Evolutionary conservation across 441 rosid species (phyloP).

Genomic region (Corymbia citriodora): DNA sequence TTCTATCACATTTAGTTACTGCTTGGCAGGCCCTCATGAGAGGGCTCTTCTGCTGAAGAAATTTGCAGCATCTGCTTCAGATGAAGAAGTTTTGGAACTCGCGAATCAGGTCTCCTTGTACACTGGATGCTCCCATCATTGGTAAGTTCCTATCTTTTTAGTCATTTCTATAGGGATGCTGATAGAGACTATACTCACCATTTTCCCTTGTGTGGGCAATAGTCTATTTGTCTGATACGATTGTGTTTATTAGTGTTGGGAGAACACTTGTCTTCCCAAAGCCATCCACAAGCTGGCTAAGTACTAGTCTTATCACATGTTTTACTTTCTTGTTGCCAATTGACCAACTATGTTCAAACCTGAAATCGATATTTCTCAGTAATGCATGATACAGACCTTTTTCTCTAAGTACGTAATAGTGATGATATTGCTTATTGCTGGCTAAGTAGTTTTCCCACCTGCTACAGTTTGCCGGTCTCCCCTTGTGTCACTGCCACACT

Average conservation of each 20-base stretch:
- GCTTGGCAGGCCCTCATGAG: slow-evolving; percentile 66
- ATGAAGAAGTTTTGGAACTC: slow-evolving; percentile 52
- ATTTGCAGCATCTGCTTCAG: slow-evolving; percentile 50
- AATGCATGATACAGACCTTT: background rate
- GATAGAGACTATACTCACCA: background rate
- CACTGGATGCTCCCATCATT: slow-evolving; percentile 80
- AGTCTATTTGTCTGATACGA: background rate
- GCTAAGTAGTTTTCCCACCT: background rate
- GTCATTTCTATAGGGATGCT: background rate
- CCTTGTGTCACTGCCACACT: background rate
- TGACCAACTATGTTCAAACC: background rate
- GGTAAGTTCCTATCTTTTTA: slow-evolving; percentile 29
- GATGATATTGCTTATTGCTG: background rate
- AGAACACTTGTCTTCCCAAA: background rate
- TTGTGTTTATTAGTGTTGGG: background rate
- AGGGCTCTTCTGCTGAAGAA: slow-evolving; percentile 70
- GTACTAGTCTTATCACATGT: background rate
- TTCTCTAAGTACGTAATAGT: background rate
- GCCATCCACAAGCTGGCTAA: background rate
- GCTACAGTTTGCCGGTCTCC: background rate
- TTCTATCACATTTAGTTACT: slow-evolving; percentile 50
- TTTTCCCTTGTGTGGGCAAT: background rate
- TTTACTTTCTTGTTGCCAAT: background rate
- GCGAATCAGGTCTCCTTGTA: slow-evolving; percentile 64
- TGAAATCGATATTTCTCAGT: background rate